Evolutionary conservation across 805 yeast genomes (phyloP).

Genomic region (Wickerhamiella alocasiicola): DNA sequence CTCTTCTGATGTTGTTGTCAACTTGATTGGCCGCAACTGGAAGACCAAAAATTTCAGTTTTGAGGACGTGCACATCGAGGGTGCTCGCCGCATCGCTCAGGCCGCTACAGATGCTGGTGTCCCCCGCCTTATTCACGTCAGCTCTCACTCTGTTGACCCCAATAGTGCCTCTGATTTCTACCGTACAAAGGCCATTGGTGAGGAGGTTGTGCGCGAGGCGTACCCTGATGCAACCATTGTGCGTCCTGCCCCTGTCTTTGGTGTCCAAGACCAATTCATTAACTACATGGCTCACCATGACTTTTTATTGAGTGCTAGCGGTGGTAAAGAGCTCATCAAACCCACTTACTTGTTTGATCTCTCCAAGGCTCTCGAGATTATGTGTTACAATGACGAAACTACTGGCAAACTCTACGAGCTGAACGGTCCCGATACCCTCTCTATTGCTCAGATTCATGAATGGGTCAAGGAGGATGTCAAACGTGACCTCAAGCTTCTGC

Average conservation of each 20-base stretch:
- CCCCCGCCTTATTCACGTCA: slow-evolving; percentile 65
- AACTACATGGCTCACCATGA: slow-evolving; percentile 45
- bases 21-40: slow-evolving; percentile 64
- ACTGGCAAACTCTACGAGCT: slow-evolving; percentile 65
- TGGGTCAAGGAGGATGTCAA: slow-evolving; percentile 52
- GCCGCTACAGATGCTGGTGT: slow-evolving; percentile 59
- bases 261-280: slow-evolving; percentile 58
- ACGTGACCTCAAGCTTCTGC: slow-evolving; percentile 30
- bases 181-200: slow-evolving; percentile 72
- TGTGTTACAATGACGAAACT: slow-evolving; percentile 72
- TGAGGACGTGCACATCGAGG: slow-evolving; percentile 75
- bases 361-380: slow-evolving; percentile 63
- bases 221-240: slow-evolving; percentile 72
- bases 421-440: slow-evolving; percentile 54
- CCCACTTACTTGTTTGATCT: slow-evolving; percentile 74
- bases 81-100: slow-evolving; percentile 62
- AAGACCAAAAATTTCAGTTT: slow-evolving; percentile 68
- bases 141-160: slow-evolving; percentile 63
- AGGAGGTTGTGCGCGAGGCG: slow-evolving; percentile 52
- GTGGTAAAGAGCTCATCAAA: slow-evolving; percentile 45
- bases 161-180: slow-evolving; percentile 56
- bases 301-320: slow-evolving; percentile 54
- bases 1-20: slow-evolving; percentile 71
- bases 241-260: slow-evolving; percentile 72
- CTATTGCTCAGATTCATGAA: slow-evolving; percentile 52